These are phyloP conservation scores for Eustoma russellianum DNA, from an alignment of 257 asterid species.

Conservation along the genomic window DNA sequence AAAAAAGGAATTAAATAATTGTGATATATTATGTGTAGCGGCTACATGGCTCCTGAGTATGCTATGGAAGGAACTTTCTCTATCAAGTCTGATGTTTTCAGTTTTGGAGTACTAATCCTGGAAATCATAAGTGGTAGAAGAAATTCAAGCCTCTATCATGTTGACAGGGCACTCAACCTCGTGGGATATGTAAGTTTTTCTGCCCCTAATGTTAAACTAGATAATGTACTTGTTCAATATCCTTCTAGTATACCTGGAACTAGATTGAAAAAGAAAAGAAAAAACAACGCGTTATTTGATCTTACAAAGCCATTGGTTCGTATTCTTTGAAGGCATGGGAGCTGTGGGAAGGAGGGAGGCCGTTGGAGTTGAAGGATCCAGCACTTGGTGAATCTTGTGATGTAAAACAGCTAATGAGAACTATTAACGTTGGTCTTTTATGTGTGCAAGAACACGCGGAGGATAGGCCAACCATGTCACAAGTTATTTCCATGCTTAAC, in stretches of 20 bases:
- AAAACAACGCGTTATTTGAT: neutral
- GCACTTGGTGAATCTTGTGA: conserved; percentile 21
- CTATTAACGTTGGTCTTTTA: conserved; percentile 40
- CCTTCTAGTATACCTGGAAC: neutral
- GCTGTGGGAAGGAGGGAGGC: conserved; percentile 32
- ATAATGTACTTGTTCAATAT: too few relatives aligned
- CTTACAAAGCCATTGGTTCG: conserved; percentile 1
- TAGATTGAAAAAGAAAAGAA: too few relatives aligned
- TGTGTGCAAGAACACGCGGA: conserved; percentile 42
- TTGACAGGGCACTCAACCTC: conserved; percentile 41
- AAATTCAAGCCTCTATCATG: conserved; percentile 28
- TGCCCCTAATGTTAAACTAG: neutral
- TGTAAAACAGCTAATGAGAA: conserved; percentile 23
- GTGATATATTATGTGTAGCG: conserved; percentile 19
- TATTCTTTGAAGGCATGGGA: conserved; percentile 41
- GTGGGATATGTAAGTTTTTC: conserved; percentile 45
- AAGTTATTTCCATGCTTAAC: conserved; percentile 39
- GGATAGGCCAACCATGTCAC: conserved; percentile 42
- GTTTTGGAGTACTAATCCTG: conserved; percentile 46
- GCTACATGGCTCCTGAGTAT: conserved; percentile 70
- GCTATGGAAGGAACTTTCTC: conserved; percentile 63
- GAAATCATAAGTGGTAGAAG: conserved; percentile 53
- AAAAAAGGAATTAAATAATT: neutral
- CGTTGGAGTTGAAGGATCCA: conserved; percentile 36
- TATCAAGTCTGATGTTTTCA: conserved; percentile 50